Evolutionary conservation across 2,329 filamentous ascomycete species (phyloP), one percentile per base, ranked within the genome.

Genomic region (Penicillium hordei): DNA sequence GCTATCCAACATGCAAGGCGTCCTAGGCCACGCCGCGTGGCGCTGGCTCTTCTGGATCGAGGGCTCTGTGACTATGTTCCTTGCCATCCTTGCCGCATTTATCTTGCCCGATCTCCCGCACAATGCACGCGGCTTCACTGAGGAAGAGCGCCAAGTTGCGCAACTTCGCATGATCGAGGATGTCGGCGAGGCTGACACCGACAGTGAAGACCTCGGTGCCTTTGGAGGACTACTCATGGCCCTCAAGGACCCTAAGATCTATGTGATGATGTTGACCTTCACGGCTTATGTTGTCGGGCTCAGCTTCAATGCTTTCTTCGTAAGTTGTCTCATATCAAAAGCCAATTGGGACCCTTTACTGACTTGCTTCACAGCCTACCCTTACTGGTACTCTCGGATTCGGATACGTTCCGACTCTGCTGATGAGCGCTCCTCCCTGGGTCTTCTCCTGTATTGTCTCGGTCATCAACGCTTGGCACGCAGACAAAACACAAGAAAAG

Each of bases 181-280:
- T 61, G 82, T 83, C 1, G 83, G 82, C 40, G 81, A 85, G 68
- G 81, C 80, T 0, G 83, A 85, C 57, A 75, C 72, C 7, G 83
- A 86, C 63, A 75, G 76, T 0, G 73, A 75, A n/a, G 77, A 83
- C 13, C 62, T 67, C 63, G 79, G 79, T 3, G 66, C 76, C 2
- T 81, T 84, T 59, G 78, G 79, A 9, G 85, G 85, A 86, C 31
- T 75, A 4, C 36, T 81, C 52, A 83, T 87, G 80, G 83, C 84
- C 0, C 66, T 86, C 49, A 84, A 82, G 70, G 86, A 88, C 60
- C 17, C 74, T 61, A 87, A 87, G 75, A 84, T 86, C 60, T 88
- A 86, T 65, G 65, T 87, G 59, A 83, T 87, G 82, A 86, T 86
- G 79, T 55, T 87, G 7, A 84, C 83, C 1, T 82, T 86, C 57